Base-by-base conservation (phyloP, 805 yeast genomes). In the Maudiozyma barnettii region DNA sequence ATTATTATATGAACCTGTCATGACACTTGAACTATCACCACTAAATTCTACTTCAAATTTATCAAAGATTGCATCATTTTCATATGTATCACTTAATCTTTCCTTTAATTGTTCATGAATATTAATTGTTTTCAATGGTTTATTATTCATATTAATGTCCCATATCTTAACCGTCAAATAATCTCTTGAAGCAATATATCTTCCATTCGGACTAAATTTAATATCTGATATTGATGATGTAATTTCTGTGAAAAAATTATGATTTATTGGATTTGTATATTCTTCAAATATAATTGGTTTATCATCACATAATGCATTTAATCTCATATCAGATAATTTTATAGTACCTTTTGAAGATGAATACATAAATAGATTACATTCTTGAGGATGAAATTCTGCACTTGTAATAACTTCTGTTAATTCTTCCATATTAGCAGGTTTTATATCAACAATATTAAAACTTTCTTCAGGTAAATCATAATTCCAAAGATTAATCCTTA, bases 401-500 rank as follows among this genome's bases (percentile, higher is more conserved):
- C 90, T 78, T 16, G 99, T 93, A 54, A 93, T 91, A 45, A 93
- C 99, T 67, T 93, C 99, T 9, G 99, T 91, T 58, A 93, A 77
- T 69, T 93, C 99, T 71, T 93, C 99, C 99, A 93, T 95, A 67
- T 89, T 89, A 6, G 89, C 86, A 9, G 99, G 99, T 66, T 95
- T 89, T 61, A 93, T 93, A 69, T 93, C 99, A 49, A 93, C 98
- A 54, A 93, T 93, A 67, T 93, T 95, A 69, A 93, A 93, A 58
- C 90, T 79, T 70, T 91, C 96, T 67, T 91, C 96, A 19, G 96
- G 88, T 56, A 89, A 85, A 46, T 87, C 89, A 55, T 90, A 73
- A 66, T 91, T 90, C 99, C 99, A 93, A 54, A 93, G 71, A 66
- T 93, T 93, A 62, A 93, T 84, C 63, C 99, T 79, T 63, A 93